These are phyloP conservation scores for Puccinellia tenuiflora DNA, from an alignment of 176 grass and related monocot genomes.

Conservation along the genomic window DNA sequence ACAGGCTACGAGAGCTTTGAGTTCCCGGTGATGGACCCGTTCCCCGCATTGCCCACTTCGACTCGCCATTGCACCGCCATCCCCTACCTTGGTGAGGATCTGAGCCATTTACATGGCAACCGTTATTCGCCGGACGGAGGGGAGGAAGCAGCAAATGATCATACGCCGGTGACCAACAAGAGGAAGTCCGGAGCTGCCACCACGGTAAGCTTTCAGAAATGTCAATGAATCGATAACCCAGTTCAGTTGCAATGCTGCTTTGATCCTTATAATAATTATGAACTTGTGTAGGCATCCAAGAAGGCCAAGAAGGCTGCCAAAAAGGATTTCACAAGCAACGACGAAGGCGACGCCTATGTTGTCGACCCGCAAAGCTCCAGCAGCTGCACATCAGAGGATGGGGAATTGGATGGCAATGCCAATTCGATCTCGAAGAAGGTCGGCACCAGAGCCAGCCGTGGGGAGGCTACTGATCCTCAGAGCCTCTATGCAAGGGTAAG, in stretches of 20 bases:
- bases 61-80: slow-evolving; percentile 14
- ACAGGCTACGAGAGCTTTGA: slow-evolving; percentile 42
- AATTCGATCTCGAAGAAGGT: slow-evolving; percentile 38
- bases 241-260: slow-evolving; percentile 15
- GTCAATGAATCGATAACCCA: background rate
- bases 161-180: slow-evolving; percentile 26
- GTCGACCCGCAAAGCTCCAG: slow-evolving; percentile 51
- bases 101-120: slow-evolving; percentile 18
- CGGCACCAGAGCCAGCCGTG: slow-evolving; percentile 42
- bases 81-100: slow-evolving; percentile 25
- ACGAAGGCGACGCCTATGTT: slow-evolving; percentile 28
- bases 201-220: slow-evolving; percentile 32
- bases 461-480: slow-evolving; percentile 73
- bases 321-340: slow-evolving; percentile 14
- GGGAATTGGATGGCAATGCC: slow-evolving; percentile 32
- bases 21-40: slow-evolving; percentile 21
- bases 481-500: slow-evolving; percentile 89
- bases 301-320: slow-evolving; percentile 41
- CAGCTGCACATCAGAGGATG: slow-evolving; percentile 73
- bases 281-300: slow-evolving; percentile 44
- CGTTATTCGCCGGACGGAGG: slow-evolving; percentile 6
- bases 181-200: slow-evolving; percentile 42
- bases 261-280: slow-evolving; percentile 6
- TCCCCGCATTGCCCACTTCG: background rate
- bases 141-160: slow-evolving; percentile 40